A percentile compares a stretch with the other conserved stretches of the same genome.
Evolutionary conservation across 176 grass and related monocot species (phyloP).

Genomic region (Thalia dealbata): DNA sequence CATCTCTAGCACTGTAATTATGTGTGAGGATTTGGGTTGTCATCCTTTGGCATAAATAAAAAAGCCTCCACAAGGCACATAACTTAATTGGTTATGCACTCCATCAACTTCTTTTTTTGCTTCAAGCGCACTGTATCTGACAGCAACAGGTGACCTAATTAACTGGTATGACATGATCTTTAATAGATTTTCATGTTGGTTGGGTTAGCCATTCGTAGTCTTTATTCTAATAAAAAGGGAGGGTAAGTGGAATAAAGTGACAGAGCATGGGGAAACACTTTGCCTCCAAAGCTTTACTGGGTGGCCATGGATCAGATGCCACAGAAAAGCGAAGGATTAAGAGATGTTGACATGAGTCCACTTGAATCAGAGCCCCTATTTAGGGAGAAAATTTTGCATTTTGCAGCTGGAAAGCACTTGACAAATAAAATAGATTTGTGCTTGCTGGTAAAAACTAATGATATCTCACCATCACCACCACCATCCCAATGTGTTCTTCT

Average conservation of each 20-base stretch:
- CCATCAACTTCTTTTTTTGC: no score
- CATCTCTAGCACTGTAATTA: not conserved
- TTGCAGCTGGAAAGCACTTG: constrained; percentile 4
- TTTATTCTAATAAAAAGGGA: no score
- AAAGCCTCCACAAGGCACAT: not conserved
- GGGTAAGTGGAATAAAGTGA: no score
- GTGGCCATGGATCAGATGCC: not conserved
- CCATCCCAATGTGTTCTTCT: not conserved
- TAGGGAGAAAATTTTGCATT: not conserved
- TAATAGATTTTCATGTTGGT: not conserved
- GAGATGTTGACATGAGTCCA: not conserved
- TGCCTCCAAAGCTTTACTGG: not conserved
- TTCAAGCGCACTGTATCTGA: not conserved
- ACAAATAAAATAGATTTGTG: no score
- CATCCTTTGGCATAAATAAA: not conserved
- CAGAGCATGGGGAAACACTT: no score
- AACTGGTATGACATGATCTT: not conserved
- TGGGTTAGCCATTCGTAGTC: no score
- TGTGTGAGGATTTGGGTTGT: not conserved
- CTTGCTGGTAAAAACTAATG: not conserved
- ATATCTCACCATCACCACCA: not conserved
- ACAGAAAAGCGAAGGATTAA: not conserved
- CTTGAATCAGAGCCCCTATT: not conserved
- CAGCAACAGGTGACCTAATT: not conserved
- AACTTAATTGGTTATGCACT: not conserved